phyloP scores from a whole-genome alignment of 257 asterid species.

The Verbascum thapsus region DNA sequence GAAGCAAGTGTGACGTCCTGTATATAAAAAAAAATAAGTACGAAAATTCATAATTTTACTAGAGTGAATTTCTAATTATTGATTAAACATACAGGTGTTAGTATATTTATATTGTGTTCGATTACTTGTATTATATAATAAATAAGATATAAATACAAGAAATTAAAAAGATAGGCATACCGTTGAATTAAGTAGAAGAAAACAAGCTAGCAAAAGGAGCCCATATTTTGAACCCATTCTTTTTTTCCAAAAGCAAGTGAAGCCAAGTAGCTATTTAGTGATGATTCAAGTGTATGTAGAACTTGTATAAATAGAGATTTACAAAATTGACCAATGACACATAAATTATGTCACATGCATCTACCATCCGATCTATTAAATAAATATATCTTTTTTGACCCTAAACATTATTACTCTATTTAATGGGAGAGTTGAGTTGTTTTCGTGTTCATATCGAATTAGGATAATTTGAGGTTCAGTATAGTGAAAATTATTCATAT shows the following conservation, averaged over 20 bases:
- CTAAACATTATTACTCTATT: no score
- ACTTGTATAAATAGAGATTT: slow-evolving; percentile 10
- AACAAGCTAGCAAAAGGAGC: slow-evolving; percentile 39
- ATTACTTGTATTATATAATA: no score
- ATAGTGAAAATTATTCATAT: not conserved
- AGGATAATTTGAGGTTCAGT: no score
- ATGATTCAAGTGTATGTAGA: slow-evolving; percentile 9
- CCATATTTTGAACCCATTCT: slow-evolving; percentile 44
- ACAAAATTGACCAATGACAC: slow-evolving; percentile 12
- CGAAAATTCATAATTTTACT: not conserved
- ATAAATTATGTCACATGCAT: slow-evolving; percentile 35
- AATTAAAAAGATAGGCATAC: slow-evolving; percentile 28
- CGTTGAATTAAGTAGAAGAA: slow-evolving; percentile 43
- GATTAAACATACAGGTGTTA: no score
- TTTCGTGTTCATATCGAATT: no score
- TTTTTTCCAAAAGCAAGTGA: not conserved
- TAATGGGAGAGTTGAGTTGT: no score
- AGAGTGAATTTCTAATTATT: not conserved
- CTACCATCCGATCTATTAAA: slow-evolving; percentile 26
- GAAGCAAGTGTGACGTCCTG: slow-evolving; percentile 27
- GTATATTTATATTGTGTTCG: no score
- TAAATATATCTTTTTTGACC: slow-evolving; percentile 28
- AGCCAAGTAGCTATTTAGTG: not conserved
- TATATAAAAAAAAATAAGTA: not conserved
- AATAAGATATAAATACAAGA: not conserved